phyloP scores from a whole-genome alignment of 2,329 filamentous ascomycete genomes.

The Rutstroemia sp. region DNA sequence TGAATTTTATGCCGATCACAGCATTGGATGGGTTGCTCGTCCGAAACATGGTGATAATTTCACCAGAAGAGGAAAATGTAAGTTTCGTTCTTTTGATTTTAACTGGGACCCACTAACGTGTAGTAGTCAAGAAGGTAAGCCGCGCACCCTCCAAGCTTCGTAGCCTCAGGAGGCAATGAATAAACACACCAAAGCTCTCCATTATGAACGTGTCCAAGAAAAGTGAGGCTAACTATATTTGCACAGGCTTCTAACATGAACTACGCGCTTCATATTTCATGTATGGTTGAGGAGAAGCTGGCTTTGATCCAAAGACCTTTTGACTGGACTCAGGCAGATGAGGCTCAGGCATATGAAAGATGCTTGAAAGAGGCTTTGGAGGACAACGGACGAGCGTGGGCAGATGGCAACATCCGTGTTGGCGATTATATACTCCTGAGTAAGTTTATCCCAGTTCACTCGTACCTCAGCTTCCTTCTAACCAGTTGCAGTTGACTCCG shows the following conservation, averaged over 20 bases:
- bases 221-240: background rate
- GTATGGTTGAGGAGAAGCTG: constrained; percentile 64
- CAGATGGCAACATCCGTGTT: constrained; percentile 77
- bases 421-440: constrained; percentile 75
- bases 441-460: constrained; percentile 18
- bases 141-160: background rate
- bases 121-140: constrained; percentile 34
- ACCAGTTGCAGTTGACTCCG: constrained; percentile 52
- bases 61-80: constrained; percentile 50
- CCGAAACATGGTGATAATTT: constrained; percentile 58
- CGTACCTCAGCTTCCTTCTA: constrained; percentile 5
- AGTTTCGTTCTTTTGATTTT: constrained; percentile 8
- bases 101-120: constrained; percentile 9
- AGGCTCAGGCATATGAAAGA: constrained; percentile 57
- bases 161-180: background rate
- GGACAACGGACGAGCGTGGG: constrained; percentile 65
- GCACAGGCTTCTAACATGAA: constrained; percentile 66
- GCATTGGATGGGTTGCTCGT: constrained; percentile 62
- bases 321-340: constrained; percentile 62
- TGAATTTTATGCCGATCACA: constrained; percentile 62
- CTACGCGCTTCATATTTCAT: constrained; percentile 59
- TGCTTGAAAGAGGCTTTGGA: constrained; percentile 60
- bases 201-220: too few relatives aligned
- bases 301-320: constrained; percentile 45
- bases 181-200: background rate